These are phyloP conservation scores for Populus hybrid DNA, from an alignment of 441 rosid genomes.

Conservation along the genomic window DNA sequence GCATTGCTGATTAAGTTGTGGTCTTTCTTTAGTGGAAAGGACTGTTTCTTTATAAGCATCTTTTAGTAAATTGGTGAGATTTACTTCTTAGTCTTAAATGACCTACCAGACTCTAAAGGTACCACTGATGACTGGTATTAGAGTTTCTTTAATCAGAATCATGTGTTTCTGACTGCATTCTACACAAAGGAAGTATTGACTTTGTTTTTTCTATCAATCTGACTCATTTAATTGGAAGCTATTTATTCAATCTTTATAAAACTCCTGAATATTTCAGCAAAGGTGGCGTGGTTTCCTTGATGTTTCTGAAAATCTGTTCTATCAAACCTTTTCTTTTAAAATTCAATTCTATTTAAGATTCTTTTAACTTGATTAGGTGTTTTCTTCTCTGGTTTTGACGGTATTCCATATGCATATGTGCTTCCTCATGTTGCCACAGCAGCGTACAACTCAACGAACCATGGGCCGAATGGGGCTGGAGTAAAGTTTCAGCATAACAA, in stretches of 20 bases:
- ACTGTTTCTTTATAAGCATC: background rate
- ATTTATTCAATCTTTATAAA: background rate
- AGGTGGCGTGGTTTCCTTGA: constrained; percentile 7
- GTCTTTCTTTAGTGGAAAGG: background rate
- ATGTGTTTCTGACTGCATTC: background rate
- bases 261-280: background rate
- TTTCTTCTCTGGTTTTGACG: constrained; percentile 69
- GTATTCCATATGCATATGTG: constrained; percentile 58
- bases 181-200: background rate
- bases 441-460: constrained; percentile 58
- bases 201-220: background rate
- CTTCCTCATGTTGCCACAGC: constrained; percentile 83
- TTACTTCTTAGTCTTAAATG: background rate
- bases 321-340: background rate
- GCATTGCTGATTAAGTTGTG: background rate
- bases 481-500: constrained; percentile 79
- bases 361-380: constrained; percentile 56
- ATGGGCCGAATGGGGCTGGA: constrained; percentile 71
- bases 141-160: background rate
- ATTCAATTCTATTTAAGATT: constrained; percentile 33
- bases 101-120: background rate
- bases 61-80: background rate
- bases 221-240: background rate
- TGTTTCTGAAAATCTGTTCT: constrained; percentile 18
- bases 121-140: background rate